Evolutionary conservation across 495 filamentous ascomycete genomes (phyloP).

Genomic region (Annulohypoxylon nitens): DNA sequence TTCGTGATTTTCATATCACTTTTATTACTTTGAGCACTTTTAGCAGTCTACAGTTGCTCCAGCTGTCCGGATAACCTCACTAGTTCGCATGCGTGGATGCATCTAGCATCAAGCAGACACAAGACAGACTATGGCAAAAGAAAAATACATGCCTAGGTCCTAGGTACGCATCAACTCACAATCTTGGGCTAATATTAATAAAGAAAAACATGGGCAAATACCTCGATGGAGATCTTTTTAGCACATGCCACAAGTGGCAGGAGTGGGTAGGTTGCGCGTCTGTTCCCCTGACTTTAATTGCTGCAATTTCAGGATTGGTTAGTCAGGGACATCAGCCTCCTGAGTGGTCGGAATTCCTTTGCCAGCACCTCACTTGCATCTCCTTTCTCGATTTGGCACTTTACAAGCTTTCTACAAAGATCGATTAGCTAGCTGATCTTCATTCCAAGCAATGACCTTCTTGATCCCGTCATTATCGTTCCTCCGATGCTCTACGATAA

Average conservation of each 20-base stretch:
- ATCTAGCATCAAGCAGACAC: slow-evolving; percentile 11
- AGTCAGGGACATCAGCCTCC: slow-evolving; percentile 26
- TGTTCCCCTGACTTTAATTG: slow-evolving; percentile 46
- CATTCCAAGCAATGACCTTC: slow-evolving; percentile 41
- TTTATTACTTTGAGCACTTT: background rate
- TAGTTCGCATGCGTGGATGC: background rate
- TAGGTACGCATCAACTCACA: background rate
- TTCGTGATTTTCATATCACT: background rate
- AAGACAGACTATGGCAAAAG: background rate
- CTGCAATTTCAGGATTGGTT: slow-evolving; percentile 45
- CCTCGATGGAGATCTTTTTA: slow-evolving; percentile 43
- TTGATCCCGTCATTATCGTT: slow-evolving; percentile 29
- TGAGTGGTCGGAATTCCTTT: slow-evolving; percentile 41
- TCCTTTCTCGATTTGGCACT: slow-evolving; percentile 39
- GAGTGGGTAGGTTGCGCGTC: slow-evolving; percentile 46
- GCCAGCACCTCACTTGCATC: slow-evolving; percentile 10
- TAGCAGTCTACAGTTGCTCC: background rate
- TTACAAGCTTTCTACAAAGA: slow-evolving; percentile 18
- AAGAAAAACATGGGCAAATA: slow-evolving; percentile 21
- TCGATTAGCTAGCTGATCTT: slow-evolving; percentile 42
- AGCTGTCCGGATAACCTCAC: background rate
- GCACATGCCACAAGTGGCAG: slow-evolving; percentile 46
- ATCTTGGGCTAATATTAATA: slow-evolving; percentile 20
- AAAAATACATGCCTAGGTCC: background rate
- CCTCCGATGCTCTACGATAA: background rate